Evolutionary conservation across 768 basidiomycete species (phyloP), one percentile per base, ranked within the genome.

Genomic region (Sporobolomyces phaffii): DNA sequence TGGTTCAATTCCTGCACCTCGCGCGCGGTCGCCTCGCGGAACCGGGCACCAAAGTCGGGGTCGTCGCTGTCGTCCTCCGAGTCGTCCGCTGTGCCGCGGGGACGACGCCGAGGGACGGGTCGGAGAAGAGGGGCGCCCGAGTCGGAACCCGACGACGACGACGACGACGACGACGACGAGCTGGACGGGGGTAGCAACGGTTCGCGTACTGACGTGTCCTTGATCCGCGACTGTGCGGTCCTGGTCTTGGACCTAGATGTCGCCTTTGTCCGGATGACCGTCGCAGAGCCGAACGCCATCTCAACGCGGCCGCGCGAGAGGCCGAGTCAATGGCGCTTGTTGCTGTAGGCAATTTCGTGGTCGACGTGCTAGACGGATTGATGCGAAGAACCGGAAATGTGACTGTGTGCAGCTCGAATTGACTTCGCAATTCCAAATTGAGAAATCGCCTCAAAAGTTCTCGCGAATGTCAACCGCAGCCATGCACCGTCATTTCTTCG

Each of bases 11-110:
- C 49, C 36, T 31, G 9, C 8, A 40, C n/a, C n/a, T 49, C 44
- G 13, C 43, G 8, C 26, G 31, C 45, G 8, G 31, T 33, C 41
- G 43, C 41, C 43, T 63, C 40, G 15, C 43, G 10, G 3, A 57
- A 40, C 7, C 49, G 28, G 28, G 31, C 41, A 31, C 40, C 63
- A 47, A 64, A 64, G 48, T 56, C 63, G 3, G 63, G 63, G 49
- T n/a, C 54, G 13, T 57, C 63, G 2, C 48, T 50, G 43, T 50
- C 54, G 20, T 50, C 54, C 5, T 40, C 45, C 47, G 62, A 45
- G 45, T 56, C 52, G 15, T 24, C 4, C 34, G 53, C 5, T 56
- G 45, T 22, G 28, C 62, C 1, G 45, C 34, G 24, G 26, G 63
- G 38, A 31, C 36, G 53, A 26, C 5, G 36, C 7, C 11, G 53